Percentiles rank a stretch among this genome's conserved stretches.
Conservation (phyloP, 495 filamentous ascomycete genomes). For the Immersiella caudata region DNA sequence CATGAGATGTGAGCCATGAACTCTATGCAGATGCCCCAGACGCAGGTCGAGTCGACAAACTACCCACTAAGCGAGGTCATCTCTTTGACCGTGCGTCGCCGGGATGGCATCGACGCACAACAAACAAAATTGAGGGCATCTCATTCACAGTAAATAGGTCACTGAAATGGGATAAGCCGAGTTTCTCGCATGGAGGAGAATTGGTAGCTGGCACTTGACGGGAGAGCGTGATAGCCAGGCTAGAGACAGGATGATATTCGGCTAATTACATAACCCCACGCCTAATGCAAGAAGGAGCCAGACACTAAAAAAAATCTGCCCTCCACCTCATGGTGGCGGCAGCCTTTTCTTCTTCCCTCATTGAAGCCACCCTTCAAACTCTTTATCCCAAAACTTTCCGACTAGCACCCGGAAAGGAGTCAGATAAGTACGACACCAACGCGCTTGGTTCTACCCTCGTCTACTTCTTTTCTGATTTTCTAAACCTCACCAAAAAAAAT, state of each 20-base stretch:
- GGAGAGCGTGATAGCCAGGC: background rate
- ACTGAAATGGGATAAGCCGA: too few relatives aligned
- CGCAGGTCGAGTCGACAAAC: too few relatives aligned
- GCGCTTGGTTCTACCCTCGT: conserved; percentile 36
- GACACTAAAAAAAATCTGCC: conserved; percentile 37
- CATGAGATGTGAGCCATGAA: too few relatives aligned
- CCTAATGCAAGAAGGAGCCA: conserved; percentile 10
- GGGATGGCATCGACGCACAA: too few relatives aligned
- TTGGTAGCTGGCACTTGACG: too few relatives aligned
- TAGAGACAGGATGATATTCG: background rate
- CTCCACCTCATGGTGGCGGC: conserved; percentile 28
- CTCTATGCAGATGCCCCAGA: too few relatives aligned
- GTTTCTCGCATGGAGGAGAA: too few relatives aligned
- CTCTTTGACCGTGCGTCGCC: too few relatives aligned
- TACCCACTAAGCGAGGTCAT: too few relatives aligned
- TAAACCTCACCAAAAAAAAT: conserved; percentile 54
- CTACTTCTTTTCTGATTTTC: conserved; percentile 39
- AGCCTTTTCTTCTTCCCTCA: conserved; percentile 33
- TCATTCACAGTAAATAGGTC: background rate
- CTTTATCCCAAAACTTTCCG: conserved; percentile 37
- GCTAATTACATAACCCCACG: conserved; percentile 13
- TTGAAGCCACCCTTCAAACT: conserved; percentile 33
- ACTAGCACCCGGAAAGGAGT: conserved; percentile 38
- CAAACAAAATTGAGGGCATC: too few relatives aligned
- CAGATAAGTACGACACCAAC: conserved; percentile 38